Base-by-base conservation (phyloP, 129 eudicot genomes). In the Logfia minima region DNA sequence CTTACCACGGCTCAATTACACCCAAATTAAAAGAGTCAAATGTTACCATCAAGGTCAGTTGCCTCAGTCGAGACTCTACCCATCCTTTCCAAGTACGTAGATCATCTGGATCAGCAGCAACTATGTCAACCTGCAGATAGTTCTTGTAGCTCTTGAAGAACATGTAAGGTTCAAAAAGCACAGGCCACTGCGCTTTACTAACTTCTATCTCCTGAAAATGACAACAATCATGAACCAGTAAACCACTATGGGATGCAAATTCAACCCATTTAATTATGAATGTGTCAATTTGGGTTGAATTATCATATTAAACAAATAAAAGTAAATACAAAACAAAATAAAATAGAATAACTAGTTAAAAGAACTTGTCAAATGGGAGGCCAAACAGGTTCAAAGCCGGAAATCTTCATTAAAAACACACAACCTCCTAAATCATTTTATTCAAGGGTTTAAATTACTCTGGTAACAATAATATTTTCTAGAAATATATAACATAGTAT, bases 61-160 rank as follows among this genome's bases (percentile, higher is more conserved):
- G 99, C 84, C 99, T 87, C 45, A 95, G 85, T 23, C 99, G 96
- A 66, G 99, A 95, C 75, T 89, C 97, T 56, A 95, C 97, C 99
- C 99, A 95, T 26, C 97, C 99, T 88, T 79, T 91, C 99, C 99
- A 95, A 53, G 94, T 86, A 66, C 91, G 97, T 71, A 95, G 70
- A 79, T 94, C 99, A 77, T 92, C 91, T 14, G 75, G 70, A 79
- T 95, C 90, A 60, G 84, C 81, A 39, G 99, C 97, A 72, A 87
- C 66, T 7, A 95, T 85, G 71, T 95, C 97, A 53, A 95, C 91
- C 73, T 95, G 94, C 28, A 92, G 84, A 85, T 95, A 95, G 83
- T 95, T 95, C 53, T 87, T 88, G 74, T 95, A 95, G 85, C 89
- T 81, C 75, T 95, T 94, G 39, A 91, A 95, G 77, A 95, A 95